Base-by-base conservation (phyloP, 2,329 filamentous ascomycete species). In the Phyllachora maydis region DNA sequence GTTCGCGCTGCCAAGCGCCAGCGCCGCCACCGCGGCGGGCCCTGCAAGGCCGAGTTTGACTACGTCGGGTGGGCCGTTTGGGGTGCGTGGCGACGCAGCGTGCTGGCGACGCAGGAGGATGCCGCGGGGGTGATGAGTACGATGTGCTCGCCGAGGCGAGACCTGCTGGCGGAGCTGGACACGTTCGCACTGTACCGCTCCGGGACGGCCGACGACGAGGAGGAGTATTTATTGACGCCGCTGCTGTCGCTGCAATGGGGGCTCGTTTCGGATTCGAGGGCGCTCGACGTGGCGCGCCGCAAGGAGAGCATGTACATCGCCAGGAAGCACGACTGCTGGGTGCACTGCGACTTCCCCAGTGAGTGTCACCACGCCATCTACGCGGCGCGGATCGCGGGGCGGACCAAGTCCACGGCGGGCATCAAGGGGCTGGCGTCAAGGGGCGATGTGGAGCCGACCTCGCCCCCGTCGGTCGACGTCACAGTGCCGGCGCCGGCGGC, bases 41-140 rank as follows among this genome's bases (percentile, higher is more conserved):
- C 25, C 5, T 46, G 42, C 32, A 23, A 8, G 11, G 22, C 35
- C 27, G 33, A 40, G 22, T 48, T 49, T 22, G 46, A 52, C 32
- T 46, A 42, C 25, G 11, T 7, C 2, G 35, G 32, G 14, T 51
- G 47, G 48, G 28, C 25, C 4, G 21, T 16, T 1, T 31, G 32
- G 20, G 39, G 36, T n/a, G 25, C 35, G n/a, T 50, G 40, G 38
- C 35, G 40, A 3, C 39, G 43, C 14, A 31, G 25, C 9, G 16
- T 28, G 16, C 18, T 29, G 14, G 23, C 14, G 2, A 20, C 10
- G 9, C 8, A 15, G 6, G 16, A 18, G 14, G 14, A 11, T 6
- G n/a, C 2, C 17, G 18, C 4, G 8, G n/a, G 4, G n/a, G n/a
- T n/a, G n/a, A n/a, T 10, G n/a, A 16, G 4, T 6, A 17, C n/a